phyloP scores from a whole-genome alignment of 1,284 basidiomycete genomes.

The Trichosporon sp. region DNA sequence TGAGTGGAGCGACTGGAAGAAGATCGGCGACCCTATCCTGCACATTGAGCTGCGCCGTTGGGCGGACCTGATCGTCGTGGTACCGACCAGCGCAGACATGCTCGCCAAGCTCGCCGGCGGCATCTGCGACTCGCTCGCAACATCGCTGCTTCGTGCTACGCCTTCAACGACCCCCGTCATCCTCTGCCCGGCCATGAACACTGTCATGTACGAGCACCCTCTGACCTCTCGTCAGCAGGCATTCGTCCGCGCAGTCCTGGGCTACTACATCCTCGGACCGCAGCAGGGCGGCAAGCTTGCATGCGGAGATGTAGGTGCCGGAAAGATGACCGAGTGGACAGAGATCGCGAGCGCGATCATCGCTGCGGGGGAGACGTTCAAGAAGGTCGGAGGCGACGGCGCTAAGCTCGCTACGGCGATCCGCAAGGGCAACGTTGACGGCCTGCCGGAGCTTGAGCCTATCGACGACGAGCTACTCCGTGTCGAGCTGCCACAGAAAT shows the following conservation, averaged over 20 bases:
- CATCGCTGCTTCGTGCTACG: conserved; percentile 81
- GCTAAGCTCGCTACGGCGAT: conserved; percentile 16
- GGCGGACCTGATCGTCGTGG: conserved; percentile 91
- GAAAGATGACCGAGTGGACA: conserved; percentile 90
- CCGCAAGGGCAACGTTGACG: conserved; percentile 2
- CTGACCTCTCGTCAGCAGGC: conserved; percentile 76
- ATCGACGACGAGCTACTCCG: neutral
- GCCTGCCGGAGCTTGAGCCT: neutral
- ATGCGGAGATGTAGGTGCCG: conserved; percentile 88
- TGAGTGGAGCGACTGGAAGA: conserved; percentile 73
- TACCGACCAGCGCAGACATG: conserved; percentile 92
- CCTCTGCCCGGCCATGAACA: conserved; percentile 97
- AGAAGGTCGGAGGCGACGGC: neutral
- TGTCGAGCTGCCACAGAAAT: neutral
- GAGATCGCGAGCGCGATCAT: conserved; percentile 44
- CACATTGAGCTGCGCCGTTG: conserved; percentile 94
- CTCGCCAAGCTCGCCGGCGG: conserved; percentile 87
- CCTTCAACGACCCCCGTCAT: conserved; percentile 74
- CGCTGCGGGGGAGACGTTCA: conserved; percentile 2
- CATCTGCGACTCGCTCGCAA: conserved; percentile 81
- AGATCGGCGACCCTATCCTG: conserved; percentile 83
- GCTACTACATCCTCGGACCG: conserved; percentile 78
- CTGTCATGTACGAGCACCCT: conserved; percentile 93
- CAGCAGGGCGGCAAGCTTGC: conserved; percentile 56
- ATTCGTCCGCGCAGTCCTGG: conserved; percentile 64